Percentiles rank a stretch among this genome's conserved stretches.
These are phyloP conservation scores for Neurospora sp. DNA, from an alignment of 495 filamentous ascomycete genomes.

Conservation along the genomic window DNA sequence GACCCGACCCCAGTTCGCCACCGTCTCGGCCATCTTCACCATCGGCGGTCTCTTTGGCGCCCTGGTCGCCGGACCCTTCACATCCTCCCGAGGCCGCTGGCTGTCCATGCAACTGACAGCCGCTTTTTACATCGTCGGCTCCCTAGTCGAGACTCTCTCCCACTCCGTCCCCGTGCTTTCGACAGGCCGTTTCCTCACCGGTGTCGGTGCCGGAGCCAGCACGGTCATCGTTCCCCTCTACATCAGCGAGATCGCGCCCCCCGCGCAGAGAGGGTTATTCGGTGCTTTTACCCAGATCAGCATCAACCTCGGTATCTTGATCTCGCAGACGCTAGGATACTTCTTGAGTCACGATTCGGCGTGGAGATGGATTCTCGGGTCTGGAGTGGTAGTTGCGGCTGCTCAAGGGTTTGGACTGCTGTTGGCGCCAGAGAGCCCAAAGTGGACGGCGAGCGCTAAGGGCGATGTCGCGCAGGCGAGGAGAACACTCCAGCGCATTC, in stretches of 20 bases:
- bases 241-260: slow-evolving; percentile 83
- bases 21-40: slow-evolving; percentile 84
- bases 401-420: slow-evolving; percentile 57
- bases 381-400: slow-evolving; percentile 58
- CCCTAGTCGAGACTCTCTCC: slow-evolving; percentile 61
- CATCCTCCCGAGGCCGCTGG: slow-evolving; percentile 62
- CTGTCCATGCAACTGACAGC: slow-evolving; percentile 62
- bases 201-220: slow-evolving; percentile 73
- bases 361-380: slow-evolving; percentile 75
- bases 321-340: slow-evolving; percentile 73
- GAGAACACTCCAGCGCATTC: slow-evolving; percentile 58
- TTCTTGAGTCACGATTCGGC: slow-evolving; percentile 67
- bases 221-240: slow-evolving; percentile 95
- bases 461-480: slow-evolving; percentile 51
- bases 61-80: slow-evolving; percentile 61
- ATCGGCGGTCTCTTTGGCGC: slow-evolving; percentile 82
- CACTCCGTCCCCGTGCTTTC: slow-evolving; percentile 55
- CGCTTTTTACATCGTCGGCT: slow-evolving; percentile 65
- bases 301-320: slow-evolving; percentile 86
- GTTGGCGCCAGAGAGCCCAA: slow-evolving; percentile 72
- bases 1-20: slow-evolving; percentile 62
- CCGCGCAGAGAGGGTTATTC: slow-evolving; percentile 68
- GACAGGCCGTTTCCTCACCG: slow-evolving; percentile 68
- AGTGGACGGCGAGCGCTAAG: slow-evolving; percentile 63
- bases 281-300: slow-evolving; percentile 88